Base-by-base conservation (phyloP, 306 rosid genomes). In the Rubus idaeus region DNA sequence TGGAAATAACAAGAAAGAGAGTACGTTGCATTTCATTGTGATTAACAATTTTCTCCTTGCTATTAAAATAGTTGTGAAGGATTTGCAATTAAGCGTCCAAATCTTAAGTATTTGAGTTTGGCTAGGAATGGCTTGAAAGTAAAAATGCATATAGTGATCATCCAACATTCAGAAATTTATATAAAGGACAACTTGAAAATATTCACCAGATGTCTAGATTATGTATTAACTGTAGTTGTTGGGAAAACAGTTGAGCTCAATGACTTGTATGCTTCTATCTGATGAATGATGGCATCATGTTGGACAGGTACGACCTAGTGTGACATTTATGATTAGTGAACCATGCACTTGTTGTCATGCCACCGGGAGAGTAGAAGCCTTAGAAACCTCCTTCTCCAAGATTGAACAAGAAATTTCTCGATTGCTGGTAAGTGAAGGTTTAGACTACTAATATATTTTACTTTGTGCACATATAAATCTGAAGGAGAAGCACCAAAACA, bases 1-100 rank as follows among this genome's bases (percentile, higher is more conserved):
- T 89, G 97, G 99, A 92, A 90, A 95, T 95, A 82, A 95, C 97
- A 73, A 86, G 97, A 84, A 92, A 89, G 91, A 81, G 99, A 93
- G 99, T 95, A 92, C 23, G 85, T 74, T 85, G 47, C 80, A 78
- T 46, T 64, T 72, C 41, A 70, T 37, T 71, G 67, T 72, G 51
- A 41, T 67, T 69, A 65, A 23, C 70, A 41, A 61, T 72, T 42
- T 78, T 53, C 75, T 81, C 18, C 17, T 72, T 53, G 45, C 74
- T 74, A 68, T 58, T 20, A 56, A n/a, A 45, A 69, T 68, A 52
- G 40, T 60, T 61, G 35, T 57, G 74, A 70, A 73, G 58, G 73
- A 77, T 39, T 26, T 67, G 74, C 76, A 77, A 37, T 75, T 52
- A 78, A 69, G 61, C 45, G 46, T 64, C 70, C 47, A 61, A 45